These are phyloP conservation scores for Penicillium thymicola DNA, from an alignment of 2,329 filamentous ascomycete species.

Conservation along the genomic window DNA sequence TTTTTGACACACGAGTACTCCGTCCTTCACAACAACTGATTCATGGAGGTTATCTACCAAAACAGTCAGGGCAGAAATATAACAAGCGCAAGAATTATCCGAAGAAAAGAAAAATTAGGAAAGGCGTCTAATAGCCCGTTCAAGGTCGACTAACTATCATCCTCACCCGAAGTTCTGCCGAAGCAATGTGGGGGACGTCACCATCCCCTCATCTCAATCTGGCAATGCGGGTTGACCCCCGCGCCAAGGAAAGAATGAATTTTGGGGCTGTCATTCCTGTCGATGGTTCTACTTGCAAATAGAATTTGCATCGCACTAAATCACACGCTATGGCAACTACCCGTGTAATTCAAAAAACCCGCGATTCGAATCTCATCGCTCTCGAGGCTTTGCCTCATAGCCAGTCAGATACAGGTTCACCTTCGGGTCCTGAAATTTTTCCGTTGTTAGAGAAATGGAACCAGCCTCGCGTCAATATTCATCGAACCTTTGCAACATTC, in stretches of 20 bases:
- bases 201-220: conserved; percentile 1
- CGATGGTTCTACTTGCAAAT: neutral
- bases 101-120: neutral
- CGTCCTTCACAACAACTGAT: neutral
- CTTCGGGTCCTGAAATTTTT: conserved; percentile 2
- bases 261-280: neutral
- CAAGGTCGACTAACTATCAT: neutral
- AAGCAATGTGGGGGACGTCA: neutral
- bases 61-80: neutral
- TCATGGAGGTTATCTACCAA: neutral
- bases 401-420: neutral
- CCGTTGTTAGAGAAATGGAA: conserved; percentile 46
- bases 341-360: conserved; percentile 7
- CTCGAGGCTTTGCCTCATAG: conserved; percentile 14
- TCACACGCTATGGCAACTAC: conserved; percentile 13
- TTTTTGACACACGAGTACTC: too few species aligned
- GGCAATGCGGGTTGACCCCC: neutral
- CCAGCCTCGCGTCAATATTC: conserved; percentile 48
- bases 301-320: neutral
- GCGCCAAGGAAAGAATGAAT: neutral
- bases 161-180: neutral
- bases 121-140: neutral
- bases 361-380: conserved; percentile 10
- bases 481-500: conserved; percentile 53
- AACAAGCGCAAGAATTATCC: too few species aligned